Evolutionary conservation across 352 stramenopile species (phyloP).

Genomic region (Phytophthora agathidicida): DNA sequence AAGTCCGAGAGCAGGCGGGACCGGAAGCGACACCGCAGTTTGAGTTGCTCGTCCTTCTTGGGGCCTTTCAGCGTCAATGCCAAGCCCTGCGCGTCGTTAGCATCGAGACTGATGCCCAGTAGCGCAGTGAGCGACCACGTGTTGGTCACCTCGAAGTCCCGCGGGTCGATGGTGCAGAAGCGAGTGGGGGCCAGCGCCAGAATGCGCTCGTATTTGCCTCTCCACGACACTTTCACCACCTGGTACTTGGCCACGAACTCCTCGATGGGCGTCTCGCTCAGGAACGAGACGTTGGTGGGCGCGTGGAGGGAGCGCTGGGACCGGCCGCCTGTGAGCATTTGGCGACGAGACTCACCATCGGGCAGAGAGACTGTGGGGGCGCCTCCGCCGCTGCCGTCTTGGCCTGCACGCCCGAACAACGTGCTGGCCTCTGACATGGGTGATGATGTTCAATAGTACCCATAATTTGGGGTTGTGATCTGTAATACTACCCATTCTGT

Average conservation of each 20-base stretch:
- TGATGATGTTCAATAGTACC: neutral
- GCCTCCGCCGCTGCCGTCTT: neutral
- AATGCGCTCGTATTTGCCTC: constrained; percentile 89
- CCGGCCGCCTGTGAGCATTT: constrained; percentile 7
- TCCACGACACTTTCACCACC: constrained; percentile 84
- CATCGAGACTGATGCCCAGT: constrained; percentile 61
- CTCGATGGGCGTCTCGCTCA: constrained; percentile 55
- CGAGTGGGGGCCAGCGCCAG: constrained; percentile 77
- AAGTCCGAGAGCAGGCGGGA: constrained; percentile 80
- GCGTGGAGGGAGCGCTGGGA: constrained; percentile 3
- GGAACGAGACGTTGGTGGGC: constrained; percentile 23
- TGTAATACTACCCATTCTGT: too few species aligned
- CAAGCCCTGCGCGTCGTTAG: constrained; percentile 65
- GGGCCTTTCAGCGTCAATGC: constrained; percentile 64
- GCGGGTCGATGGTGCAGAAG: constrained; percentile 87
- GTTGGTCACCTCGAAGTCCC: constrained; percentile 90
- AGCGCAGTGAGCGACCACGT: constrained; percentile 78
- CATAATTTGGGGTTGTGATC: too few species aligned
- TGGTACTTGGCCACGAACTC: constrained; percentile 88
- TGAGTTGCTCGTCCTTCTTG: constrained; percentile 88
- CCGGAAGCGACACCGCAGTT: constrained; percentile 79
- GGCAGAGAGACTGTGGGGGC: constrained; percentile 12
- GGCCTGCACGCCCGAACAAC: constrained; percentile 12
- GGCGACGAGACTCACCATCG: constrained; percentile 29
- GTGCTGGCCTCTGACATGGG: constrained; percentile 7